Evolutionary conservation across 352 stramenopile genomes (phyloP).

Genomic region (Pythium insidiosum): DNA sequence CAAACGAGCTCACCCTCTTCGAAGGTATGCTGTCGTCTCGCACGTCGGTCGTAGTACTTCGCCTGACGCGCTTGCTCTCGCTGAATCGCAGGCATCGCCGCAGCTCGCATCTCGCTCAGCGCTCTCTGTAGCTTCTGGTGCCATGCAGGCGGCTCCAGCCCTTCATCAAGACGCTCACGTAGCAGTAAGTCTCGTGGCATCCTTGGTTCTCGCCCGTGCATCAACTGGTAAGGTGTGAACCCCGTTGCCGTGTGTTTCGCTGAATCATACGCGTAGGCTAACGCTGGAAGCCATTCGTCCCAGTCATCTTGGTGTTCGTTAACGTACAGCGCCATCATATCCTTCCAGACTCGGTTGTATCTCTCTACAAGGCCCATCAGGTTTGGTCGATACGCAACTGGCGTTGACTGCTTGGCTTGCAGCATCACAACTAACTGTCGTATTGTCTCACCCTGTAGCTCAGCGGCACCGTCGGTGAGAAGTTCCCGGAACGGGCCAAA

Average conservation of each 20-base stretch:
- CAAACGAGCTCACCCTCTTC: too few relatives aligned
- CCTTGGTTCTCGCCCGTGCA: not conserved
- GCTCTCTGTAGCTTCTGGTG: not conserved
- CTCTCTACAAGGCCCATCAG: not conserved
- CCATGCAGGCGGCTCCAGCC: not conserved
- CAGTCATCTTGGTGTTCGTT: not conserved
- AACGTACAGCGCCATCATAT: not conserved
- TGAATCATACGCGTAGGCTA: not conserved
- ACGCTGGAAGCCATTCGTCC: not conserved
- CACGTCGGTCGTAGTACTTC: not conserved
- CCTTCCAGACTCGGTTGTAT: slow-evolving; percentile 1
- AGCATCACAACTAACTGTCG: not conserved
- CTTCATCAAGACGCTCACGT: not conserved
- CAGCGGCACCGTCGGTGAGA: not conserved
- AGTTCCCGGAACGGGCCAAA: not conserved
- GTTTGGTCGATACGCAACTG: not conserved
- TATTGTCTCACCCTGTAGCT: not conserved
- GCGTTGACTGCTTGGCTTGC: slow-evolving; percentile 1
- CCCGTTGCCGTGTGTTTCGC: not conserved
- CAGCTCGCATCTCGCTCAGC: not conserved
- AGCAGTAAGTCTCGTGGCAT: not conserved
- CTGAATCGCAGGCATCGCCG: not conserved
- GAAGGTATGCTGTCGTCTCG: not conserved
- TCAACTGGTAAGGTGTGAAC: not conserved
- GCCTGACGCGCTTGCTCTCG: not conserved